A percentile compares a stretch with the other conserved stretches of the same genome.
Evolutionary conservation across 768 basidiomycete genomes (phyloP).

Genomic region (Daedaleopsis sinensis): DNA sequence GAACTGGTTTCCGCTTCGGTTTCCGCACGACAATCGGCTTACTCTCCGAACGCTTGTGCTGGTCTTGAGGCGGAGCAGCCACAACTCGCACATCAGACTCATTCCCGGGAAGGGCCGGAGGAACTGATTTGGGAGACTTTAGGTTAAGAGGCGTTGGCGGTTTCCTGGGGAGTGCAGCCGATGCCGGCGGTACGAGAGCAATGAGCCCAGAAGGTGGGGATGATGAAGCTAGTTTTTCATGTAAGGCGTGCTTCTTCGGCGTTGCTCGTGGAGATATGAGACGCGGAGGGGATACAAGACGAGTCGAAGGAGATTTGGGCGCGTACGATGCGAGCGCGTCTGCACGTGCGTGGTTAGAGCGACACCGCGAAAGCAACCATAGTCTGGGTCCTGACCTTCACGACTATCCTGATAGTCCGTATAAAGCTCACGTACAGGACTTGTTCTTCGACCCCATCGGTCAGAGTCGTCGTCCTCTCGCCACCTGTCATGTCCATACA

Average conservation of each 20-base stretch:
- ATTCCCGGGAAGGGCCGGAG: slow-evolving; percentile 4
- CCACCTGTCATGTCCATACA: slow-evolving; percentile 20
- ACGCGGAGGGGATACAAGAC: slow-evolving; percentile 10
- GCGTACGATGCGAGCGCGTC: slow-evolving; percentile 2
- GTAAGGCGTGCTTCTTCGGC: slow-evolving; percentile 18
- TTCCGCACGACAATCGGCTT: slow-evolving; percentile 22
- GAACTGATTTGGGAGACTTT: slow-evolving; percentile 42
- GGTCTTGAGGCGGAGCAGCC: not conserved
- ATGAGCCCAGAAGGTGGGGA: slow-evolving; percentile 15
- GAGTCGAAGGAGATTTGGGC: slow-evolving; percentile 11
- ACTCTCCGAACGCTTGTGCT: not conserved
- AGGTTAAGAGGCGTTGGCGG: slow-evolving; percentile 50
- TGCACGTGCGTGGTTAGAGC: not conserved
- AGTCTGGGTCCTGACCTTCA: not conserved
- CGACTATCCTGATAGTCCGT: slow-evolving; percentile 1
- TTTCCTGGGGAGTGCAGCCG: slow-evolving; percentile 38
- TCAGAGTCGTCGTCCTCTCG: slow-evolving; percentile 1
- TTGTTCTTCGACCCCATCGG: slow-evolving; percentile 2
- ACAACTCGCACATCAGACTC: slow-evolving; percentile 11
- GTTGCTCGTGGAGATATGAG: slow-evolving; percentile 24
- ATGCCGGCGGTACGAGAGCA: slow-evolving; percentile 24
- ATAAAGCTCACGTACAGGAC: slow-evolving; percentile 3
- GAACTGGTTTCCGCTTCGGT: slow-evolving; percentile 44
- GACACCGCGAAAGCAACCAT: not conserved
- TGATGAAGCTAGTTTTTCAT: slow-evolving; percentile 6